Base-by-base conservation (phyloP, 2,329 filamentous ascomycete species). In the Albifimbria verrucaria region DNA sequence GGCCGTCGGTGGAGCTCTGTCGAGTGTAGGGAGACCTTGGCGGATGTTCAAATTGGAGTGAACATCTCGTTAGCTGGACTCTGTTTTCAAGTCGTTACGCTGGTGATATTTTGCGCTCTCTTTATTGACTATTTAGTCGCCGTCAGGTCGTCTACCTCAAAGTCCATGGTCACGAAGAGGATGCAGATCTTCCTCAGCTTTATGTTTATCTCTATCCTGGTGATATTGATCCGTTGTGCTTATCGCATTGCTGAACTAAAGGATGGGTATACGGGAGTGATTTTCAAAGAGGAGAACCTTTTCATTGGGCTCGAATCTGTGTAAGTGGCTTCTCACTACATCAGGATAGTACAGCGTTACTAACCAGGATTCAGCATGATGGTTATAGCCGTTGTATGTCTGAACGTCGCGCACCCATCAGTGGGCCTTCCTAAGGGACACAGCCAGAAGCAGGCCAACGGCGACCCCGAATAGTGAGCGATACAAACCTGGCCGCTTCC, bases 211-310 rank as follows among this genome's bases (percentile, higher is more conserved):
- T 75, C 80, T 1, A 84, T 80, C 3, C 44, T 85, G 7, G 75
- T 76, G 49, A 79, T 87, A 56, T 75, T 85, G 49, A 74, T 80
- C 7, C 72, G 83, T 22, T 83, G 77, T 48, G 74, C 79, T 24
- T 87, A 83, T 60, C 77, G 83, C 44, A 79, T 85, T 25, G 78
- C 76, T 0, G 83, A 87, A 68, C 63, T 87, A 52, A 76, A 74
- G 44, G 72, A 80, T 25, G 82, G 83, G 2, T 86, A 81, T 69
- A 64, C 62, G 28, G 63, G 62, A 48, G 56, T 51, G 17, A 51
- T 62, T 7, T 64, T 64, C 50, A 55, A 62, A 43, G 54, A 64
- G 11, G 59, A 64, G 36, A 50, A 46, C 5, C 57, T 64, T 3
- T 64, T 61, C 15, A 63, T 64, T 15, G 62, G 50, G 5, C 60